Base-by-base conservation (phyloP, 352 stramenopile species). In the Globisporangium middletonii region DNA sequence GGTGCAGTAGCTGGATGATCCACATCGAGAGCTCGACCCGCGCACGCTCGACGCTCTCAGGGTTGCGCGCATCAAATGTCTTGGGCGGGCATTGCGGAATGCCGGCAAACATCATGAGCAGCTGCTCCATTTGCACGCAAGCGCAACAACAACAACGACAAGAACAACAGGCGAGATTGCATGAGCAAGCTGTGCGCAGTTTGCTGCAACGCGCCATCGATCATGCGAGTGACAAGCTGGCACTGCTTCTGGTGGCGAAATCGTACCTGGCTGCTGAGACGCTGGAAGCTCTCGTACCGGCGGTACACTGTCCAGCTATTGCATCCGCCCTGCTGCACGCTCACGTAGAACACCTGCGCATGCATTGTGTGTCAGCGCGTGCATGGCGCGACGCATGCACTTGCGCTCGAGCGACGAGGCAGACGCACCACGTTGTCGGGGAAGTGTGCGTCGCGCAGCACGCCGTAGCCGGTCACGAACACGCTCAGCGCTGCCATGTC, bases 241-340 rank as follows among this genome's bases (percentile, higher is more conserved):
- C 50, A 30, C 8, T 19, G 15, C 27, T 49, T 15, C 37, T 38
- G 45, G 8, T 46, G 42, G 13, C 15, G 27, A 15, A 8, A 13
- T 7, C 53, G 28, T 58, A 79, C 69, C 69, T 89, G 76, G 50
- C 72, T 80, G 44, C 72, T 76, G 12, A 94, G 70, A 6, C 83
- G 79, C 69, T 89, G 75, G 70, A 94, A 92, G 57, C 67, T 69
- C 42, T 94, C 83, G 43, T 79, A 88, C 13, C 75, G 71, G 16
- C 83, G 75, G 64, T 94, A 94, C 23, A 94, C 75, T 9, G 72
- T 86, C 83, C 83, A 94, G 61, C 72, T 75, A 41, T 71, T 69
- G 54, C 67, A 59, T 48, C 79, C 75, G 61, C 79, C 74, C 61
- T 90, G 83, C 55, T 92, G 79, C 19, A 94, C 79, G 38, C 68